Conservation (phyloP, 2,329 filamentous ascomycete species). For the Exutisphaerella laricina region DNA sequence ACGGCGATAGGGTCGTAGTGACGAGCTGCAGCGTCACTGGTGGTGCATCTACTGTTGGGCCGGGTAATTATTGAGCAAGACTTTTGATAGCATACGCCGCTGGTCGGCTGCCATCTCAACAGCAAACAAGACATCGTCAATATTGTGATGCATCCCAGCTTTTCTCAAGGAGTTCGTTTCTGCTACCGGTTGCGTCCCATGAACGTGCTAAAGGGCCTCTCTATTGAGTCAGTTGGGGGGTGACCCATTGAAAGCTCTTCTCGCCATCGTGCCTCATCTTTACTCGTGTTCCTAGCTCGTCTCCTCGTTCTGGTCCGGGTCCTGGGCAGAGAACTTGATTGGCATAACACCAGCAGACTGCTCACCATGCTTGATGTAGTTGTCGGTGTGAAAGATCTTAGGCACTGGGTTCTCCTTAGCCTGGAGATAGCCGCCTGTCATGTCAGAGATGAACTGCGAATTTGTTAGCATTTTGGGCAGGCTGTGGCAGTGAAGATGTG, state of each 20-base stretch:
- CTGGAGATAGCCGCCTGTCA: slow-evolving; percentile 39
- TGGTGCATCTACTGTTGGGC: slow-evolving; percentile 26
- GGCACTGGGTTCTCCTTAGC: slow-evolving; percentile 17
- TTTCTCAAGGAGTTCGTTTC: too few species aligned
- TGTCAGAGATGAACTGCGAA: slow-evolving; percentile 32
- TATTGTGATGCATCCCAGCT: too few species aligned
- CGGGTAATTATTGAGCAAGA: slow-evolving; percentile 30
- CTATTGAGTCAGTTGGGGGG: too few species aligned
- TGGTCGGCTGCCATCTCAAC: background rate
- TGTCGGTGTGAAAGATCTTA: slow-evolving; percentile 16
- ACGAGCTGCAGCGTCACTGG: slow-evolving; percentile 45
- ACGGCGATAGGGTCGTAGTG: slow-evolving; percentile 49
- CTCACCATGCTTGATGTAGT: slow-evolving; percentile 2
- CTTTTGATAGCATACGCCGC: too few species aligned
- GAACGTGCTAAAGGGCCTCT: too few species aligned
- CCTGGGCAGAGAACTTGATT: background rate
- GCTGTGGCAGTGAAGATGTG: background rate
- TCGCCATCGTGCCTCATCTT: too few species aligned
- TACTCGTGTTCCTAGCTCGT: too few species aligned
- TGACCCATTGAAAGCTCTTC: too few species aligned
- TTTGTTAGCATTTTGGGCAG: slow-evolving; percentile 1
- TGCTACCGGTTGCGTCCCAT: too few species aligned
- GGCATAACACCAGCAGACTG: background rate
- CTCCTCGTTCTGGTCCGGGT: background rate
- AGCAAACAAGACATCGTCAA: background rate